phyloP scores from a whole-genome alignment of 495 filamentous ascomycete species.

The Tetracladium marchalianum region DNA sequence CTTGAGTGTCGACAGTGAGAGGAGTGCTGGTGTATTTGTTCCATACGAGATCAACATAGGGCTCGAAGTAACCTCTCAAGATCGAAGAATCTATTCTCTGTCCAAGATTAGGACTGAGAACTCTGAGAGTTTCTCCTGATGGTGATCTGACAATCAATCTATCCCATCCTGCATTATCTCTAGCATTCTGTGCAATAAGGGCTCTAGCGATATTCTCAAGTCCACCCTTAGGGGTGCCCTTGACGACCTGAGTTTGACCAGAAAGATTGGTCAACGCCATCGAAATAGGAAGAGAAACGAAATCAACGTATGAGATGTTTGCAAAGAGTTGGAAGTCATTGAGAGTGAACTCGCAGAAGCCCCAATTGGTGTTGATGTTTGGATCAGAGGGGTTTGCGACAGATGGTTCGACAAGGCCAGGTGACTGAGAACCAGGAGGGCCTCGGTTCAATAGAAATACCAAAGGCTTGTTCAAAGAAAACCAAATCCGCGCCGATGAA shows the following conservation, averaged over 20 bases:
- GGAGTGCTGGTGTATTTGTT: constrained; percentile 37
- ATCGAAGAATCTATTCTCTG: constrained; percentile 1
- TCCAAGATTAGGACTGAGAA: constrained; percentile 54
- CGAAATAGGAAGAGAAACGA: constrained; percentile 55
- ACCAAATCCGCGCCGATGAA: constrained; percentile 60
- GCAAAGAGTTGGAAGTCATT: constrained; percentile 57
- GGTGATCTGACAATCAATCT: constrained; percentile 43
- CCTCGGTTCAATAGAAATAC: constrained; percentile 64
- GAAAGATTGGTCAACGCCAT: constrained; percentile 42
- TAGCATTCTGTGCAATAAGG: constrained; percentile 39
- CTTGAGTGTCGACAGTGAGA: constrained; percentile 25
- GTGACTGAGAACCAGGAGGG: constrained; percentile 41
- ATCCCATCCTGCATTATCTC: constrained; percentile 53
- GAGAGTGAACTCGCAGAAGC: constrained; percentile 68
- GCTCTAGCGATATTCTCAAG: constrained; percentile 44
- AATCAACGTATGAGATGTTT: constrained; percentile 71
- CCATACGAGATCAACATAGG: constrained; percentile 61
- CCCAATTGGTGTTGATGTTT: constrained; percentile 55
- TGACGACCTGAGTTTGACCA: constrained; percentile 42
- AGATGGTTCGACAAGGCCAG: constrained; percentile 61
- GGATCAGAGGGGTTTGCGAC: constrained; percentile 55
- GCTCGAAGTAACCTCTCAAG: constrained; percentile 43
- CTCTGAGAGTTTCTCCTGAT: constrained; percentile 45
- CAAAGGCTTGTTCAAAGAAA: constrained; percentile 45
- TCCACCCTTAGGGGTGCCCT: constrained; percentile 46